Evolutionary conservation across 345 rosid species (phyloP).

Genomic region (Microthlaspi erraticum): DNA sequence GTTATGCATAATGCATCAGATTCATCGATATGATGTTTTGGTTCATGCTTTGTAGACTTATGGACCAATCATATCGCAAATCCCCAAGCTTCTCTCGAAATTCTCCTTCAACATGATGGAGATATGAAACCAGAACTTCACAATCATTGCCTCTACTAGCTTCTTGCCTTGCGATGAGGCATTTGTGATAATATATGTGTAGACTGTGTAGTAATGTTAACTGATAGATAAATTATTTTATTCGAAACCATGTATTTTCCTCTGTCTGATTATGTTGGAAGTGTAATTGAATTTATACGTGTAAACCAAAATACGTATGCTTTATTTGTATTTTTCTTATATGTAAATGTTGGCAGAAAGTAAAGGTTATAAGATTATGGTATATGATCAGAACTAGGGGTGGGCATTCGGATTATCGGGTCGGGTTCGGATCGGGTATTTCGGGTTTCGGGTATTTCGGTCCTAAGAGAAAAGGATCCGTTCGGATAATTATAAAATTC

Average conservation of each 20-base stretch:
- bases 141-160: neutral
- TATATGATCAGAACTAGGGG: too few species aligned
- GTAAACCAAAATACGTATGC: neutral
- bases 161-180: neutral
- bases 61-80: slow-evolving; percentile 71
- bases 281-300: neutral
- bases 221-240: neutral
- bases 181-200: slow-evolving; percentile 4
- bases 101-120: slow-evolving; percentile 73
- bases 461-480: too few species aligned
- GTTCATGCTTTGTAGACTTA: slow-evolving; percentile 59
- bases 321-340: neutral
- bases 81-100: slow-evolving; percentile 79
- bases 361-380: neutral
- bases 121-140: slow-evolving; percentile 34
- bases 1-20: too few species aligned
- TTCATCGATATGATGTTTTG: slow-evolving; percentile 7
- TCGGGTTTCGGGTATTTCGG: too few species aligned
- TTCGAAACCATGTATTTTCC: neutral
- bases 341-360: neutral
- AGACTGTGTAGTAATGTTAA: neutral
- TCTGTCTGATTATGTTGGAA: neutral
- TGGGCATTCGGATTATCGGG: too few species aligned
- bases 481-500: too few species aligned
- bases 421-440: too few species aligned